Base-by-base conservation (phyloP, 371 early-diverging fungal genomes). In the Nematocida ironsii region DNA sequence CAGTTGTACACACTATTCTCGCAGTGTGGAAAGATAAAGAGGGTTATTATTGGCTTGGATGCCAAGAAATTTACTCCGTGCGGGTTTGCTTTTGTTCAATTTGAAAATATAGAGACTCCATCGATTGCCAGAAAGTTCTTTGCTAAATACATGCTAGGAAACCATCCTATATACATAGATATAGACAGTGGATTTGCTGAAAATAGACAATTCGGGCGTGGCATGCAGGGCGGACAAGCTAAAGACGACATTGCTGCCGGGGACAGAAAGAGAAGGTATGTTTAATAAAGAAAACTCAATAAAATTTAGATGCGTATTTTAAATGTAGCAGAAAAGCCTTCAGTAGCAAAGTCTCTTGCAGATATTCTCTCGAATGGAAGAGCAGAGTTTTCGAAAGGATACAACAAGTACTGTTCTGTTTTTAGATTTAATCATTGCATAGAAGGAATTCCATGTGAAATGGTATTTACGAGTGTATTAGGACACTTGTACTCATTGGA, bases 41-140 rank as follows among this genome's bases (percentile, higher is more conserved):
- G 95, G 83, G 94, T 95, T 70, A 95, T 95, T 84, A 96, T 96
- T 95, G 98, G 98, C 0, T 90, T 97, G 13, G 95, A 96, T 87
- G 89, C 93, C 25, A 89, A 90, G 73, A 91, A 91, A 84, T 92
- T 92, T 86, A 94, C 95, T 3, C 96, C 96, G 5, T 97, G 98
- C 84, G 98, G 98, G 3, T 97, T 97, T 86, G 90, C 11, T 60
- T 68, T 88, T 85, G 84, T 88, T 3, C 86, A 86, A 64, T 88
- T 93, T 85, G 94, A 94, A 84, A 57, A 25, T 23, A 2, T n/a
- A 18, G 39, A 54, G 9, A 13, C 42, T 11, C 54, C 69, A 4
- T 67, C 80, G 13, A 6, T 18, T 18, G 80, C 80, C 5, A 45
- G 83, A 44, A 45, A 57, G 27, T 75, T 67, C n/a, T 70, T 84